Evolutionary conservation across 2,329 filamentous ascomycete genomes (phyloP).

Genomic region (Nothophaeocryptopus gaeumannii): DNA sequence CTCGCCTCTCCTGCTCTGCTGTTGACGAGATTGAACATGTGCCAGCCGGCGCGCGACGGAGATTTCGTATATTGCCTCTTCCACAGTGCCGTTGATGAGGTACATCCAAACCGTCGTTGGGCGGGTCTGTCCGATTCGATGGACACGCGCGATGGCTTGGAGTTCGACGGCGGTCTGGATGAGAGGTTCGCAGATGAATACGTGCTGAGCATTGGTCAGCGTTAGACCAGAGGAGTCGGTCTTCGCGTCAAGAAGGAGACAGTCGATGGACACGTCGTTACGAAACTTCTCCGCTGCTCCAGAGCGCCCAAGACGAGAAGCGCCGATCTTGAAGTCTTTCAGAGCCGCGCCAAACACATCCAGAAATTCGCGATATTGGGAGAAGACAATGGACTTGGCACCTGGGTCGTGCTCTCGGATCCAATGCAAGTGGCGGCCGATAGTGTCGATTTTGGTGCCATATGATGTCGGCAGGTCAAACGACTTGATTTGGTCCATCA

Average conservation of each 20-base stretch:
- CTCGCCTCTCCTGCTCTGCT: slow-evolving; percentile 22
- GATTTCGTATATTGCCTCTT: slow-evolving; percentile 86
- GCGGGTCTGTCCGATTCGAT: slow-evolving; percentile 85
- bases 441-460: slow-evolving; percentile 83
- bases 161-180: slow-evolving; percentile 92
- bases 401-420: slow-evolving; percentile 79
- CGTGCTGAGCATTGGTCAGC: slow-evolving; percentile 86
- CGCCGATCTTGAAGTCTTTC: slow-evolving; percentile 67
- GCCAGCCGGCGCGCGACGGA: slow-evolving; percentile 75
- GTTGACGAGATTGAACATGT: slow-evolving; percentile 58
- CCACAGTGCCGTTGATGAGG: slow-evolving; percentile 83
- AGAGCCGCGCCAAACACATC: slow-evolving; percentile 70
- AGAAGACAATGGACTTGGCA: slow-evolving; percentile 91
- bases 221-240: slow-evolving; percentile 87
- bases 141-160: slow-evolving; percentile 90
- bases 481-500: slow-evolving; percentile 75
- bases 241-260: slow-evolving; percentile 84
- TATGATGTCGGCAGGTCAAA: slow-evolving; percentile 70
- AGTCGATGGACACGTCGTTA: slow-evolving; percentile 68
- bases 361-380: slow-evolving; percentile 82
- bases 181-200: slow-evolving; percentile 90
- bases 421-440: slow-evolving; percentile 75
- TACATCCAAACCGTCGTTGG: slow-evolving; percentile 96
- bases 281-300: slow-evolving; percentile 75
- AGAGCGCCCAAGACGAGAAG: slow-evolving; percentile 64